Conservation (phyloP, 2,329 filamentous ascomycete species). For the Colletotrichum acutatum region DNA sequence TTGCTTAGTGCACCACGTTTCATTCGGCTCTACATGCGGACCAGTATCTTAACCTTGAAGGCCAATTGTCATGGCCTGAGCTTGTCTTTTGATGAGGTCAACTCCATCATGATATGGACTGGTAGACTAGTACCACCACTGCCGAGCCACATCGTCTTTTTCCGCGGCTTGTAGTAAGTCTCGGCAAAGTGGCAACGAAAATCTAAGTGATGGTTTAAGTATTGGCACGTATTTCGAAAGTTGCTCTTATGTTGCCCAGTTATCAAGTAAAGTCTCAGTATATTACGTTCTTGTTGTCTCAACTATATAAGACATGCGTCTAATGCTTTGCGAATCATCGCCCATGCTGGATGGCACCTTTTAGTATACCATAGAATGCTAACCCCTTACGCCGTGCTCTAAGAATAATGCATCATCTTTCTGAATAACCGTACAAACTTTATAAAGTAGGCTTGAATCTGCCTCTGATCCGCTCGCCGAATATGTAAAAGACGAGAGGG, state of each 20-base stretch:
- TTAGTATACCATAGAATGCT: background rate
- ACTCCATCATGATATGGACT: too few species aligned
- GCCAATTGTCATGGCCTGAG: background rate
- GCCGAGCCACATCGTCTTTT: too few species aligned
- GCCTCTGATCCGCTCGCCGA: slow-evolving; percentile 48
- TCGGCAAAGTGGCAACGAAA: too few species aligned
- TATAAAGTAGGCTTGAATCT: slow-evolving; percentile 30
- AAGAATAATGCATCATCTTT: too few species aligned
- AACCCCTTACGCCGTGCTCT: background rate
- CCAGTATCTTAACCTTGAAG: background rate
- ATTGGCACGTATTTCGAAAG: too few species aligned
- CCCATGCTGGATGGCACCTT: background rate
- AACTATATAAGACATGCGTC: background rate
- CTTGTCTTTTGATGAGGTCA: background rate
- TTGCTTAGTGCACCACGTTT: background rate
- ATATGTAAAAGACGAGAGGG: slow-evolving; percentile 50
- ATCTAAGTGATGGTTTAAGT: too few species aligned
- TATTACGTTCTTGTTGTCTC: background rate
- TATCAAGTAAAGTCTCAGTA: too few species aligned
- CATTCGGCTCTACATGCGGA: background rate
- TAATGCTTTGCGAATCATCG: background rate
- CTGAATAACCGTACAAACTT: background rate
- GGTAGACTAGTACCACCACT: too few species aligned
- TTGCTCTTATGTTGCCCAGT: too few species aligned
- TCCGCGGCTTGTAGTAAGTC: too few species aligned